Evolutionary conservation across 2,329 filamentous ascomycete genomes (phyloP), one percentile per base, ranked within the genome.

Genomic region (Aspergillus neotritici): DNA sequence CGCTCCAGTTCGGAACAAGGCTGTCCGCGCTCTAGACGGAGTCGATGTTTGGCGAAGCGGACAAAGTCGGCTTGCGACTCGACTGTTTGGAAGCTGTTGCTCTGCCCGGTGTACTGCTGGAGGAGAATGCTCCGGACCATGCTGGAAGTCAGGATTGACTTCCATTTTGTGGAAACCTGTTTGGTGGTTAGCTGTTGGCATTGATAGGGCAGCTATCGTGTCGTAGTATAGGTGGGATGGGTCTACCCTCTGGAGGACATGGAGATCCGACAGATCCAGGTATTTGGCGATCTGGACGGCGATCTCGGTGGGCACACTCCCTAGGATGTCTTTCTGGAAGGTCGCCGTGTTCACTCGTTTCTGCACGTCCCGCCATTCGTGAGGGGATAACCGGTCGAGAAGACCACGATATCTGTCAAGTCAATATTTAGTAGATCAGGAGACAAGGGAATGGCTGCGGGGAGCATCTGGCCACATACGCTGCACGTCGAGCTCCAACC

Each of bases 81-180:
- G 5, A 12, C 36, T 12, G 32, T 21, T 21, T 31, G 31, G 30
- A 33, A 29, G 1, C 29, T 17, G 12, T 36, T 30, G 28, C 31
- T 35, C 12, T 35, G 21, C 31, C 55, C 44, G 29, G 31, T 38
- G 28, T 55, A 55, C 35, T 43, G 44, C 7, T 38, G 49, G 28
- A 56, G 45, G 13, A 53, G 43, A 28, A 47, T 34, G 28, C 41
- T 35, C 33, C 54, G 56, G 25, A 59, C 47, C 3, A 40, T 13
- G 6, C 47, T 40, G 0, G 58, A 61, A n/a, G 61, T 61, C 10
- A 67, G 46, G 11, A 65, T 15, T 16, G 46, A 36, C 10, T 51
- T 43, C 65, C 65, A 68, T 43, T 49, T 50, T 47, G 46, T 61
- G 10, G 63, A 66, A 37, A 67, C 63, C 63, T 66, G 37, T 31